These are phyloP conservation scores for Amanita brunnescens DNA, from an alignment of 768 basidiomycete genomes.

Conservation along the genomic window DNA sequence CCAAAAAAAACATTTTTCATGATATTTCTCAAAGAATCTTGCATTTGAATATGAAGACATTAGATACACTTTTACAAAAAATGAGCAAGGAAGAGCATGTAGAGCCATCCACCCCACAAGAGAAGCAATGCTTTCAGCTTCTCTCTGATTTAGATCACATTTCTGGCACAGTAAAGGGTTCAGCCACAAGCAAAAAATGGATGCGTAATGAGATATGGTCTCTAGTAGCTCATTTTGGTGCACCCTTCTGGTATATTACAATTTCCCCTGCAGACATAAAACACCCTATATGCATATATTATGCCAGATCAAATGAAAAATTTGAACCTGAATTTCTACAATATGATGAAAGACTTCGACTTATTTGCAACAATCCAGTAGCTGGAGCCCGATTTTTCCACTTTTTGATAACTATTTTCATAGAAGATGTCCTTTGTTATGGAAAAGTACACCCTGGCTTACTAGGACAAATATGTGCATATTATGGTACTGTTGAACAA, in stretches of 20 bases:
- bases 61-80: slow-evolving; percentile 12
- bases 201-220: slow-evolving; percentile 19
- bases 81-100: neutral
- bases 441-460: slow-evolving; percentile 1
- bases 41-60: slow-evolving; percentile 7
- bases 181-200: slow-evolving; percentile 16
- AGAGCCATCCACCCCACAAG: neutral
- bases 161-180: slow-evolving; percentile 13
- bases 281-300: slow-evolving; percentile 25
- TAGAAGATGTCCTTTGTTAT: slow-evolving; percentile 15
- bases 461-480: slow-evolving; percentile 22
- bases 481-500: slow-evolving; percentile 28
- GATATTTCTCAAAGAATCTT: slow-evolving; percentile 11
- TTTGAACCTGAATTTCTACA: slow-evolving; percentile 9
- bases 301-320: slow-evolving; percentile 12
- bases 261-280: slow-evolving; percentile 21
- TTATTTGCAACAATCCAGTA: slow-evolving; percentile 18
- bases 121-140: slow-evolving; percentile 10
- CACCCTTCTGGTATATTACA: slow-evolving; percentile 21
- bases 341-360: slow-evolving; percentile 6
- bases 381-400: slow-evolving; percentile 22
- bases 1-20: slow-evolving; percentile 12
- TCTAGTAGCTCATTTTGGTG: slow-evolving; percentile 12
- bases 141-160: slow-evolving; percentile 17
- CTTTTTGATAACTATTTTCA: slow-evolving; percentile 15